Conservation (phyloP, 1,139 yeast genomes). For the Blastobotrys malaysiensis region DNA sequence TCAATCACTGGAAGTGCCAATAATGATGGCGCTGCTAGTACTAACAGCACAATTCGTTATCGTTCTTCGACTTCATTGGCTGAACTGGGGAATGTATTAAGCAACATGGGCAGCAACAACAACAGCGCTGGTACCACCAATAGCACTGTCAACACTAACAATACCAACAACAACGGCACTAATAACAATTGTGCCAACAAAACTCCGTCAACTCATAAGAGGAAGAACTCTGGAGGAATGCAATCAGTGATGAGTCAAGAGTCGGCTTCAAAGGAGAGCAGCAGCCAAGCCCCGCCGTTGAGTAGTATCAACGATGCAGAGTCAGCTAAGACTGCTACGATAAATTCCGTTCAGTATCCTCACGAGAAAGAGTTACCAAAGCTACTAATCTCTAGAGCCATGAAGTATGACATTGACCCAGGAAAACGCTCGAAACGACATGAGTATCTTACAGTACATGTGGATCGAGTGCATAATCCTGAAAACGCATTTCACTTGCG, state of each 20-base stretch:
- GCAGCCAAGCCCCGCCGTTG: neutral
- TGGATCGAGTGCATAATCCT: constrained; percentile 89
- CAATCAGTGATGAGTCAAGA: constrained; percentile 8
- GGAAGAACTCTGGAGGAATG: constrained; percentile 13
- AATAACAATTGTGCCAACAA: neutral
- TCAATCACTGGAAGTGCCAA: neutral
- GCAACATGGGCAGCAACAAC: neutral
- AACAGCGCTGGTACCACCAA: too few species aligned
- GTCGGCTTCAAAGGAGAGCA: constrained; percentile 5
- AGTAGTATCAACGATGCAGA: neutral
- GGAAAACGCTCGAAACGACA: constrained; percentile 64
- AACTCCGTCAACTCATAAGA: constrained; percentile 7
- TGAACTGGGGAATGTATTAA: neutral
- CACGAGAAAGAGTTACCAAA: constrained; percentile 23
- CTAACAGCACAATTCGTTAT: neutral
- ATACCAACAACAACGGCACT: neutral
- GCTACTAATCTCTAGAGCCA: constrained; percentile 51
- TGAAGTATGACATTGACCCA: constrained; percentile 75
- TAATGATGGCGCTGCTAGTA: neutral
- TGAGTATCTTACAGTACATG: constrained; percentile 77
- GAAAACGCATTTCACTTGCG: constrained; percentile 91
- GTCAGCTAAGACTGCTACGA: constrained; percentile 2
- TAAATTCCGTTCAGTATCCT: constrained; percentile 9
- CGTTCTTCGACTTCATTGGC: neutral
- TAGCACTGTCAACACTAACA: neutral